Evolutionary conservation across 2,329 filamentous ascomycete genomes (phyloP), one percentile per base, ranked within the genome.

Genomic region (Dactylellina parvicollis): DNA sequence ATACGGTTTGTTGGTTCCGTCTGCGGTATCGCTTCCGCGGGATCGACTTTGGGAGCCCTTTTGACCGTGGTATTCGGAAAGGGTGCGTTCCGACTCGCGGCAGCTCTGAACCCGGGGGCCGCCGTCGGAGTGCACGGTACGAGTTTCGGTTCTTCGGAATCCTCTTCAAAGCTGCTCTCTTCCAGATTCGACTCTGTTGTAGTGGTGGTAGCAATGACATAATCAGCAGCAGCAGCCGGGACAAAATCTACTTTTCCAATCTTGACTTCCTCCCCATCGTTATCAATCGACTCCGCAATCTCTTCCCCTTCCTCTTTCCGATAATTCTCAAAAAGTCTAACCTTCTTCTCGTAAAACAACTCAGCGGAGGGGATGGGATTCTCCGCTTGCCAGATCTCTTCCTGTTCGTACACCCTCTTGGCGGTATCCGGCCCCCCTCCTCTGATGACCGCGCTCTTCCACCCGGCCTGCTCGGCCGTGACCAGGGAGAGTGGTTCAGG

Each of bases 301-400:
- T n/a, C n/a, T n/a, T n/a, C n/a, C n/a, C n/a, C n/a, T n/a, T n/a
- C n/a, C n/a, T n/a, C n/a, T n/a, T n/a, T n/a, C n/a, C n/a, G n/a
- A n/a, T n/a, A 55, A 8, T 61, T 55, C 10, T 49, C 38, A 32
- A 70, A 70, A 14, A 70, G 26, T n/a, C 26, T 55, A 20, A 59
- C 24, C 36, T 61, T 40, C 16, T 49, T 47, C 14, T 55, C 40
- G 14, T 61, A 61, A 9, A 70, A 30, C 9, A 69, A 8, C 1
- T 69, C 55, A 2, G 12, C 30, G 2, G 62, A 52, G 4, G 2
- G 32, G 16, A 67, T 46, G 10, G 30, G 20, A 1, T 26, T 26
- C 7, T 42, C n/a, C 1, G 20, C 16, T 12, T 59, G 42, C 62
- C 62, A 59, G 9, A 67, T 67, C 26, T 67, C 62, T 22, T 67